Conservation (phyloP, 2,329 filamentous ascomycete species). For the Tricladium varicosporioides region DNA sequence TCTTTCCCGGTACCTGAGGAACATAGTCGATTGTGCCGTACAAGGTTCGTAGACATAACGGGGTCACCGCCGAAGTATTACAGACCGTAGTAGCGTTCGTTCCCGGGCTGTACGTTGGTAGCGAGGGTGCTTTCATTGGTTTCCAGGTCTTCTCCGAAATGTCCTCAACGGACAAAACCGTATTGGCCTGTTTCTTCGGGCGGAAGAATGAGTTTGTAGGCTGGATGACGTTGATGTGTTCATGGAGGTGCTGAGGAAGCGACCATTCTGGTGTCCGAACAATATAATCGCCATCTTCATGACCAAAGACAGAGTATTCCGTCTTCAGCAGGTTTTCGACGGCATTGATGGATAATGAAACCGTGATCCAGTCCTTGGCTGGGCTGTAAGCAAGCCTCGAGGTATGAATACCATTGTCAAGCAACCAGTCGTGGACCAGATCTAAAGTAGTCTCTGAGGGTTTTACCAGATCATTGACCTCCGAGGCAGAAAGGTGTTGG, state of each 20-base stretch:
- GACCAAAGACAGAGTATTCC: slow-evolving; percentile 36
- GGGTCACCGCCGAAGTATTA: slow-evolving; percentile 44
- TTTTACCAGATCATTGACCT: slow-evolving; percentile 52
- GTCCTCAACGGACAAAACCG: neutral
- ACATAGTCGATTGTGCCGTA: slow-evolving; percentile 25
- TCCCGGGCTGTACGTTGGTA: neutral
- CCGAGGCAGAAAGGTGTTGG: slow-evolving; percentile 47
- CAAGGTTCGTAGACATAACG: slow-evolving; percentile 24
- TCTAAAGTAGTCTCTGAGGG: slow-evolving; percentile 49
- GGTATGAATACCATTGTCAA: slow-evolving; percentile 47
- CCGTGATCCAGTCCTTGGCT: slow-evolving; percentile 55
- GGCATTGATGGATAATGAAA: slow-evolving; percentile 46
- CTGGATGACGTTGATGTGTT: slow-evolving; percentile 50
- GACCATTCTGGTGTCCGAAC: slow-evolving; percentile 32
- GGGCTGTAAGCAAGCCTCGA: slow-evolving; percentile 41
- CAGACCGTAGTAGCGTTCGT: slow-evolving; percentile 51
- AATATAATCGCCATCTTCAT: slow-evolving; percentile 28
- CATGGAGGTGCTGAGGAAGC: slow-evolving; percentile 41
- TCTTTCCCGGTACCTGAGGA: slow-evolving; percentile 17
- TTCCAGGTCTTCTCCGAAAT: neutral
- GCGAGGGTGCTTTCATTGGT: neutral
- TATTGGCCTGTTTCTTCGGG: slow-evolving; percentile 1
- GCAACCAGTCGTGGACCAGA: slow-evolving; percentile 57
- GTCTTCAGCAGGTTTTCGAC: slow-evolving; percentile 37
- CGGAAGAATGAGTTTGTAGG: slow-evolving; percentile 58